phyloP scores from a whole-genome alignment of 2,329 filamentous ascomycete species.

The Aspergillus transmontanensis region DNA sequence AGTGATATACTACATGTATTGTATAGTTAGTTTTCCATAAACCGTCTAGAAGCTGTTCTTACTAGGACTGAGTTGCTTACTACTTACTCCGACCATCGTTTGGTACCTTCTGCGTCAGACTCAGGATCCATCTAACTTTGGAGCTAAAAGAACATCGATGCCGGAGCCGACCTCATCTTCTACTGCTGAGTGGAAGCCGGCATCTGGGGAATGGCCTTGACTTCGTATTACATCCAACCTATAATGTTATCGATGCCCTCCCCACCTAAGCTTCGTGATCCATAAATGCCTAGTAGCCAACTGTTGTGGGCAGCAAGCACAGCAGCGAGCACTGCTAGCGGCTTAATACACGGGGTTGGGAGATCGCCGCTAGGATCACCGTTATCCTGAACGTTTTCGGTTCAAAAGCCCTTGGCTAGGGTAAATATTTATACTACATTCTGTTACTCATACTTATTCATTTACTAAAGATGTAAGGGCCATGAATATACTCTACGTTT shows the following conservation, averaged over 20 bases:
- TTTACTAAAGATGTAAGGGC: neutral
- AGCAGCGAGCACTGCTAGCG: constrained; percentile 13
- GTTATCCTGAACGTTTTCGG: constrained; percentile 18
- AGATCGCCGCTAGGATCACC: constrained; percentile 39
- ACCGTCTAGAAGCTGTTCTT: neutral
- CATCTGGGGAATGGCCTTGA: constrained; percentile 16
- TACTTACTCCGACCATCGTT: neutral
- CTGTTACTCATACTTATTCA: neutral
- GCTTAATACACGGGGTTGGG: constrained; percentile 19
- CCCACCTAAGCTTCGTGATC: constrained; percentile 30
- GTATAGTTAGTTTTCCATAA: neutral
- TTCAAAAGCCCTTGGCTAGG: constrained; percentile 12
- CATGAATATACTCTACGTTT: too few species aligned
- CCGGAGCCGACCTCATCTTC: constrained; percentile 6
- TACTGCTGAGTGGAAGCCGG: constrained; percentile 1
- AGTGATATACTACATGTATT: neutral
- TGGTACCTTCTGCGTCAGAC: neutral
- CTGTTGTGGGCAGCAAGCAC: constrained; percentile 11
- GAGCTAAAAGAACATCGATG: neutral
- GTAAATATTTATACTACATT: neutral
- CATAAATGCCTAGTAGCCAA: constrained; percentile 12
- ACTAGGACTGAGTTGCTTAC: neutral
- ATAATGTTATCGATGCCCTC: constrained; percentile 11
- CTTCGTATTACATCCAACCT: constrained; percentile 20
- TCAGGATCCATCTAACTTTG: constrained; percentile 1